Evolutionary conservation across 257 asterid species (phyloP).

Genomic region (Solanum ahanhuiri): DNA sequence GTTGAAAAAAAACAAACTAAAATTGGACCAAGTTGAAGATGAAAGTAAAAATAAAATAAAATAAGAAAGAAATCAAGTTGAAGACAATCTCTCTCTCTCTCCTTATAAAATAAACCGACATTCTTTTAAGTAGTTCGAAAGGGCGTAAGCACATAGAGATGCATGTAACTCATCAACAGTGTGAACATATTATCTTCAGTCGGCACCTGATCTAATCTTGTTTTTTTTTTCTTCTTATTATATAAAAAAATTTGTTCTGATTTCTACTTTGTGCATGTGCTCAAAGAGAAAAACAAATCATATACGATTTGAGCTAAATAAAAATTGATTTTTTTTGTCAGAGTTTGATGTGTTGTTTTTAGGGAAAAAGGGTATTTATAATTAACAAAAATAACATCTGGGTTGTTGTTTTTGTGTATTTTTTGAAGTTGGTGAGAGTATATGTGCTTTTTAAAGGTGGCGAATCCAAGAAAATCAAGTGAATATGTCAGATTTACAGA

Average conservation of each 20-base stretch:
- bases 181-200: constrained; percentile 16
- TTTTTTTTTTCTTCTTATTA: neutral
- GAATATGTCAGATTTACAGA: constrained; percentile 33
- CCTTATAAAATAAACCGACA: constrained; percentile 28
- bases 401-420: neutral
- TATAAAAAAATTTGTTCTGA: neutral
- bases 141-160: constrained; percentile 6
- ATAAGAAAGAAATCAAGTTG: constrained; percentile 1
- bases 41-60: neutral
- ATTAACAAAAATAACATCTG: neutral
- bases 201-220: neutral
- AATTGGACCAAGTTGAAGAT: constrained; percentile 13
- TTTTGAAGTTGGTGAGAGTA: neutral
- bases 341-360: neutral
- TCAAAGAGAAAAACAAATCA: too few relatives aligned
- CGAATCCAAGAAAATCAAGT: constrained; percentile 41
- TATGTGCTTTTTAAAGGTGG: constrained; percentile 57
- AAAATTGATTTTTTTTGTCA: too few relatives aligned
- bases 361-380: neutral
- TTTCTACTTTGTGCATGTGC: too few relatives aligned
- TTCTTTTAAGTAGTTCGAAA: constrained; percentile 5
- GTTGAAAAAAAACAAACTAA: neutral
- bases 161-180: constrained; percentile 10
- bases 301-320: neutral
- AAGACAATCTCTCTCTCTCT: constrained; percentile 4